Conservation (phyloP, 2,329 filamentous ascomycete species). For the Aspergillus arachidicola region DNA sequence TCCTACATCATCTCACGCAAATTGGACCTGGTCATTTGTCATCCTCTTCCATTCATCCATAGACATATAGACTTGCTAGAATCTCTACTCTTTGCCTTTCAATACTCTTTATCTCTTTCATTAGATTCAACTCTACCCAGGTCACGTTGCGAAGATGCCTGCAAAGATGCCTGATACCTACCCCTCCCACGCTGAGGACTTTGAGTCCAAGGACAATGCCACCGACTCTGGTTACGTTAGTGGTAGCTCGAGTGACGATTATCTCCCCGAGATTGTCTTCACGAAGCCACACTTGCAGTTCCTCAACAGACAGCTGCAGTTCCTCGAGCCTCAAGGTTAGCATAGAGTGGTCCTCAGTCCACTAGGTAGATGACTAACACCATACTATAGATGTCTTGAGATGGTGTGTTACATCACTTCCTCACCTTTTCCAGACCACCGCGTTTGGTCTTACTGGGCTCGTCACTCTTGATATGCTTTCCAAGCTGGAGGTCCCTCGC, state of each 20-base stretch:
- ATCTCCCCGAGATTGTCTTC: conserved; percentile 78
- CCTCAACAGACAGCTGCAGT: conserved; percentile 85
- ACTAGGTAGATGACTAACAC: conserved; percentile 16
- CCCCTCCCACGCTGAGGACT: conserved; percentile 37
- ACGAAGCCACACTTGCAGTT: conserved; percentile 85
- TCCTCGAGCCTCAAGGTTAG: conserved; percentile 76
- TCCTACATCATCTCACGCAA: conserved; percentile 11
- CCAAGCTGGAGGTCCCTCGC: conserved; percentile 51
- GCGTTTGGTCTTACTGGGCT: conserved; percentile 81
- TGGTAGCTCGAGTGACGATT: conserved; percentile 63
- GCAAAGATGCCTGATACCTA: conserved; percentile 41
- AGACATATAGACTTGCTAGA: conserved; percentile 10
- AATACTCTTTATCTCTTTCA: conserved; percentile 9
- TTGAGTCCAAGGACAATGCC: conserved; percentile 56
- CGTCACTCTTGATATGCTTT: conserved; percentile 73
- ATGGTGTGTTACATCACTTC: conserved; percentile 90
- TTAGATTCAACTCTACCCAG: conserved; percentile 3
- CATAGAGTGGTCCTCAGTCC: conserved; percentile 16
- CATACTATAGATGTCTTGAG: conserved; percentile 70
- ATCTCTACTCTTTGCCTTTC: conserved; percentile 6
- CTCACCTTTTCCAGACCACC: conserved; percentile 84
- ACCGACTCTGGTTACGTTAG: conserved; percentile 83
- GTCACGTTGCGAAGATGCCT: conserved; percentile 32
- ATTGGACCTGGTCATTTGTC: conserved; percentile 1
- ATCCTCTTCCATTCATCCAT: conserved; percentile 8